phyloP scores from a whole-genome alignment of 192 early-diverging fungal genomes.

The Coemansia sp. region DNA sequence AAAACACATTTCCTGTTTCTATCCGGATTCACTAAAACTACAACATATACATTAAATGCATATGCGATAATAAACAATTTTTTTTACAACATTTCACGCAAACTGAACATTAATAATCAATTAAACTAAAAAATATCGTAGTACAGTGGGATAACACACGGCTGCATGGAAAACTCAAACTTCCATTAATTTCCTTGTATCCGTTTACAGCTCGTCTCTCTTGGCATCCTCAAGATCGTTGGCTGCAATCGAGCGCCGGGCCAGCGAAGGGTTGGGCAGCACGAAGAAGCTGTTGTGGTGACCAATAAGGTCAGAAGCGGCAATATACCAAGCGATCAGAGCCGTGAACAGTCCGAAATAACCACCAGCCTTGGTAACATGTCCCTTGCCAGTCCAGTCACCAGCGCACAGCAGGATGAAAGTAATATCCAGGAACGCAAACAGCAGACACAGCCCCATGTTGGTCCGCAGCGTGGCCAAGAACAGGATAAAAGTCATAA shows the following conservation, averaged over 20 bases:
- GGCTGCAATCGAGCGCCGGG: slow-evolving; percentile 11
- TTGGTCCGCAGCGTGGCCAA: slow-evolving; percentile 64
- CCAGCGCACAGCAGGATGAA: slow-evolving; percentile 68
- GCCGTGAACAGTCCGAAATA: slow-evolving; percentile 72
- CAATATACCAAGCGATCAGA: slow-evolving; percentile 73
- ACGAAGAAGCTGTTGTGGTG: slow-evolving; percentile 55
- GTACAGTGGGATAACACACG: background rate
- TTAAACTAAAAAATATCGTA: slow-evolving; percentile 3
- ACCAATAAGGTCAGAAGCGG: slow-evolving; percentile 60
- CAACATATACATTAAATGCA: too few species aligned
- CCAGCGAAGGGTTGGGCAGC: slow-evolving; percentile 55
- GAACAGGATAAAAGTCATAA: slow-evolving; percentile 70
- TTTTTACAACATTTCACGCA: background rate
- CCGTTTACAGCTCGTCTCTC: slow-evolving; percentile 14
- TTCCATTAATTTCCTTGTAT: slow-evolving; percentile 7
- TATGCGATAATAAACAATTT: too few species aligned
- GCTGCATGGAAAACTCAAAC: background rate
- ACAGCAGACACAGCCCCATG: slow-evolving; percentile 60
- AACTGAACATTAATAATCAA: background rate
- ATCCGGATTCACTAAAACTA: too few species aligned
- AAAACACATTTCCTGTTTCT: too few species aligned
- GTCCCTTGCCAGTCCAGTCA: slow-evolving; percentile 52
- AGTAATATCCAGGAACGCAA: slow-evolving; percentile 64
- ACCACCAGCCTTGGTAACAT: slow-evolving; percentile 62
- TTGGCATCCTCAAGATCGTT: slow-evolving; percentile 33